These are phyloP conservation scores for Ceratocystis papillata DNA, from an alignment of 2,329 filamentous ascomycete species.

Conservation along the genomic window DNA sequence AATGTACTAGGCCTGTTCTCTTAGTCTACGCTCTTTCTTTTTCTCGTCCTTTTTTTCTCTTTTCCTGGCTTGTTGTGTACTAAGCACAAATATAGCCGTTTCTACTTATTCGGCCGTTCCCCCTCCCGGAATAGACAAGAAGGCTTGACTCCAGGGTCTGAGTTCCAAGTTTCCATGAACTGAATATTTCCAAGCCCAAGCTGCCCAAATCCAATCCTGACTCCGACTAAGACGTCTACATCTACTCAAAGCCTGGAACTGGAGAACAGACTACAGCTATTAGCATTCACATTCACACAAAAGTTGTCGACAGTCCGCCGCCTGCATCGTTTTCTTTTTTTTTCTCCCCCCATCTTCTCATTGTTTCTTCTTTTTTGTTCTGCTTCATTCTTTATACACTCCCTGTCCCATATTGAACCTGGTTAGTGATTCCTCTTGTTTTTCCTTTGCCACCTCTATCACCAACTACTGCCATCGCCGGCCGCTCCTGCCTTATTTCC, in stretches of 20 bases:
- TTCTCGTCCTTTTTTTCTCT: not conserved
- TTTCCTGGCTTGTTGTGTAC: not conserved
- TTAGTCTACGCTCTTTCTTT: slow-evolving; percentile 1
- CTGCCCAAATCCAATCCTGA: not conserved
- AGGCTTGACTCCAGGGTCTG: slow-evolving; percentile 11
- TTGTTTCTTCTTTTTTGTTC: not conserved
- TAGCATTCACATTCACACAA: slow-evolving; percentile 11
- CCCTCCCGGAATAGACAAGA: slow-evolving; percentile 15
- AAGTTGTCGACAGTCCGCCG: not conserved
- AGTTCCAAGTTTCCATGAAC: slow-evolving; percentile 7
- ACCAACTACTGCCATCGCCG: not conserved
- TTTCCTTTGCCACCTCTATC: slow-evolving; percentile 2
- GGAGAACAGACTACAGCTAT: not conserved
- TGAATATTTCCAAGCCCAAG: not conserved
- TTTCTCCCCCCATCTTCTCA: not conserved
- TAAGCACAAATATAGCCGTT: slow-evolving; percentile 3
- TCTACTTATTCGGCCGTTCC: slow-evolving; percentile 14
- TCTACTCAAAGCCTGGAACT: slow-evolving; percentile 6
- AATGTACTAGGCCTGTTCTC: not conserved
- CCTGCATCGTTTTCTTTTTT: not conserved
- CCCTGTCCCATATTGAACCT: slow-evolving; percentile 10
- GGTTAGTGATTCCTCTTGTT: slow-evolving; percentile 12
- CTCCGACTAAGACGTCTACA: slow-evolving; percentile 7
- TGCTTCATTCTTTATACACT: slow-evolving; percentile 10
- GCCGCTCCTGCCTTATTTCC: not conserved